Conservation (phyloP, 257 asterid species). For the Salvia hispanica region DNA sequence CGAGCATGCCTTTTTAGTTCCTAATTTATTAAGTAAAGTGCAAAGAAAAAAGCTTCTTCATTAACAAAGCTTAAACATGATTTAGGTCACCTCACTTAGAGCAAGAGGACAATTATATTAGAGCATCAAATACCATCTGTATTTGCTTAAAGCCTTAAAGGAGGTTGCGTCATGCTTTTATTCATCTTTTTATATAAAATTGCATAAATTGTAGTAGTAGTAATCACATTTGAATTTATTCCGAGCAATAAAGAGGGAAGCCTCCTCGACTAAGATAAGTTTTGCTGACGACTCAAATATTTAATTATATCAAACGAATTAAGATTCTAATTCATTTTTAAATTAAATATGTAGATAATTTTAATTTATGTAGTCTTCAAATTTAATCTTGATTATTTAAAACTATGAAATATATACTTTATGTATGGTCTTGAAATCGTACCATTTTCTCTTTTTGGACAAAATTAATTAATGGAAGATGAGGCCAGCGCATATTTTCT, state of each 20-base stretch:
- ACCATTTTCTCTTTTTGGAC: no score
- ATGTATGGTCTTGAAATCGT: no score
- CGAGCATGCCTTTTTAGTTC: conserved; percentile 38
- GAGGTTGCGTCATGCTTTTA: conserved; percentile 13
- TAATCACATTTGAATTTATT: not conserved
- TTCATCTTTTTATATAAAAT: not conserved
- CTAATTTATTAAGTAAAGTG: conserved; percentile 31
- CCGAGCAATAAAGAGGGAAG: not conserved
- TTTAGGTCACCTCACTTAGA: conserved; percentile 62
- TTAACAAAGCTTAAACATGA: conserved; percentile 41
- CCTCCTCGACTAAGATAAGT: conserved; percentile 10
- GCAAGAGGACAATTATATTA: conserved; percentile 37
- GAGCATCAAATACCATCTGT: conserved; percentile 36
- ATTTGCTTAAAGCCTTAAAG: conserved; percentile 24
- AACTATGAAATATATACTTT: no score
- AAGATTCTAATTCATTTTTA: no score
- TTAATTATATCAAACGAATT: no score
- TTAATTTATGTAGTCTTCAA: no score
- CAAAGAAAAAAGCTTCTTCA: conserved; percentile 33
- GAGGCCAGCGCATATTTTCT: no score
- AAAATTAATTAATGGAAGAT: no score
- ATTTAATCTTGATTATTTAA: no score
- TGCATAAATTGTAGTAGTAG: not conserved
- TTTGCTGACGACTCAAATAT: not conserved
- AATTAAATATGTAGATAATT: no score